Percentiles rank a stretch among this genome's conserved stretches.
These are phyloP conservation scores for Primulina tabacum DNA, from an alignment of 257 asterid genomes.

Conservation along the genomic window DNA sequence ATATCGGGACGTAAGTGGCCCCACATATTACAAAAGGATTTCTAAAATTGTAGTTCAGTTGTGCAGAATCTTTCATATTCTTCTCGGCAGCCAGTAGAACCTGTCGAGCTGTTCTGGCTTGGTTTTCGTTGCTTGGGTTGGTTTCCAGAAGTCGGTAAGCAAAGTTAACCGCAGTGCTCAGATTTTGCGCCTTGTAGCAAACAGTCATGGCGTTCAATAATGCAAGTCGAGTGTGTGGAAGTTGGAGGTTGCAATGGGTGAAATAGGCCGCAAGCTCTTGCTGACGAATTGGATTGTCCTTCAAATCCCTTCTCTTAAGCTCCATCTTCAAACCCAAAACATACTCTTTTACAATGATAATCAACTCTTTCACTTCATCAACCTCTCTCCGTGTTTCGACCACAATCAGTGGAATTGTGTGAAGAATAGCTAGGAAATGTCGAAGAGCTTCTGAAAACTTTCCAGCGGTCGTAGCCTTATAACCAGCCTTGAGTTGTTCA, in stretches of 20 bases:
- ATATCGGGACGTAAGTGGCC: constrained; percentile 78
- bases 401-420: constrained; percentile 70
- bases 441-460: constrained; percentile 73
- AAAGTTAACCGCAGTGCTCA: constrained; percentile 75
- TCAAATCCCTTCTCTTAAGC: constrained; percentile 64
- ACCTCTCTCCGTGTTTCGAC: constrained; percentile 82
- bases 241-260: constrained; percentile 79
- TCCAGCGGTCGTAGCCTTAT: constrained; percentile 68
- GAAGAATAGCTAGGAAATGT: constrained; percentile 56
- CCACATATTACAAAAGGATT: constrained; percentile 89
- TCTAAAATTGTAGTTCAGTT: constrained; percentile 78
- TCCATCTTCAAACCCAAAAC: constrained; percentile 76
- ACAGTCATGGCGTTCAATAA: constrained; percentile 62
- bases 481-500: constrained; percentile 71
- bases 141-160: constrained; percentile 77
- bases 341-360: constrained; percentile 63
- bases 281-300: constrained; percentile 66
- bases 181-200: constrained; percentile 61
- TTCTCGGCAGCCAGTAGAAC: constrained; percentile 75
- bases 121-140: constrained; percentile 62
- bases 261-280: constrained; percentile 91
- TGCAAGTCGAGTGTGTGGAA: constrained; percentile 74
- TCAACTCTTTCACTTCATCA: constrained; percentile 76
- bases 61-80: constrained; percentile 59
- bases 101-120: constrained; percentile 58